These are phyloP conservation scores for Entomortierella beljakovae DNA, from an alignment of 192 early-diverging fungal genomes.

Conservation along the genomic window DNA sequence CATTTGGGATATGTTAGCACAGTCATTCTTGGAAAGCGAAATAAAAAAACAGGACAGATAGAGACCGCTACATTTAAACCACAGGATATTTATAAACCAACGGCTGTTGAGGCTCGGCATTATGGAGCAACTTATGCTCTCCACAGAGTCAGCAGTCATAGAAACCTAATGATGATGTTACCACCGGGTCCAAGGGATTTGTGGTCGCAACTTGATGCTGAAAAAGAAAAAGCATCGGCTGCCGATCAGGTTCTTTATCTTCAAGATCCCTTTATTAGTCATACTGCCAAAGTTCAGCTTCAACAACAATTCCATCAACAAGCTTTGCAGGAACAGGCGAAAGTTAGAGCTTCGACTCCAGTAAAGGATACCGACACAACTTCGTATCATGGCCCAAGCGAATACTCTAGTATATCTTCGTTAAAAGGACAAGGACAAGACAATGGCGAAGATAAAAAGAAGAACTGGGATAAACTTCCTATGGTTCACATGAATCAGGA, in stretches of 20 bases:
- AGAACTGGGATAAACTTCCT: slow-evolving; percentile 72
- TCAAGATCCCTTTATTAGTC: slow-evolving; percentile 82
- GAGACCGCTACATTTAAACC: slow-evolving; percentile 58
- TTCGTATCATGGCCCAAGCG: slow-evolving; percentile 29
- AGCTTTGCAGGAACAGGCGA: slow-evolving; percentile 42
- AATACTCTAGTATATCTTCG: slow-evolving; percentile 27
- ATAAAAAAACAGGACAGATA: slow-evolving; percentile 67
- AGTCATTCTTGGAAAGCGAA: slow-evolving; percentile 66
- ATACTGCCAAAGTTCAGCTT: slow-evolving; percentile 55
- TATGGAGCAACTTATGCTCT: slow-evolving; percentile 83
- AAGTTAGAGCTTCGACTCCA: slow-evolving; percentile 20
- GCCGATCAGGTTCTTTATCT: slow-evolving; percentile 68
- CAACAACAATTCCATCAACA: slow-evolving; percentile 55
- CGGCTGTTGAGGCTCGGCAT: slow-evolving; percentile 71
- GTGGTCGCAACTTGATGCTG: slow-evolving; percentile 76
- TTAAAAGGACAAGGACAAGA: slow-evolving; percentile 10
- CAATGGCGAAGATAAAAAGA: slow-evolving; percentile 55
- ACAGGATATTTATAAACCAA: slow-evolving; percentile 64
- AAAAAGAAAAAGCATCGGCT: slow-evolving; percentile 55
- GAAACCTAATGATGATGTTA: slow-evolving; percentile 75
- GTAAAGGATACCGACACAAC: slow-evolving; percentile 11
- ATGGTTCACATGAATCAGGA: slow-evolving; percentile 75
- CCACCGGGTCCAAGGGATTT: slow-evolving; percentile 79
- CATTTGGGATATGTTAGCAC: slow-evolving; percentile 57
- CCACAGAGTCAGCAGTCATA: slow-evolving; percentile 78